Evolutionary conservation across 2,329 filamentous ascomycete species (phyloP), one percentile per base, ranked within the genome.

Genomic region (Epichloe uncinata): DNA sequence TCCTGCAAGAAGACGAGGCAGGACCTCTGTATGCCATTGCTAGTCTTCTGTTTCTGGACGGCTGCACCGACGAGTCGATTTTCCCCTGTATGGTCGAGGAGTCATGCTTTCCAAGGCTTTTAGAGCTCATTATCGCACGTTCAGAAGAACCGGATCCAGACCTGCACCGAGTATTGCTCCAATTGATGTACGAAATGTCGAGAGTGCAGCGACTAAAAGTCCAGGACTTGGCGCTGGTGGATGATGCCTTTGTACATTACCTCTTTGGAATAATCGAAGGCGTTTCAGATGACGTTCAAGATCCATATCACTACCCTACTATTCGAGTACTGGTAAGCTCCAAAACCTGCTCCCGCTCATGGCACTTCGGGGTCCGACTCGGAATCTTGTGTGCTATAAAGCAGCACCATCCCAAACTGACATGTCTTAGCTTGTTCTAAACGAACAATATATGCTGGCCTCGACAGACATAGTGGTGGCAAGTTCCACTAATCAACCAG

Each of bases 401-500:
- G 13, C 33, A 16, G 42, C 16, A 9, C 16, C 36, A 30, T 15
- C 12, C 44, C 38, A 45, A 37, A 50, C 58, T 61, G 47, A 63
- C 57, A 35, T 7, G 4, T 11, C 45, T 47, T 56, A 95, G 87
- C 78, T 98, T 58, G 90, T 97, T 30, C 70, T 98, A 56, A 98
- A 98, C 67, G 93, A 98, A 66, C 93, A 98, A 67, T 98, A 96
- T 67, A 95, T 98, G 86, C 82, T 97, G 50, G 74, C 80, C 18
- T 79, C 73, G 58, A 85, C 76, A 52, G 78, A 73, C 33, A 65
- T 72, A 3, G 68, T 68, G 18, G 68, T 68, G 18, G 62, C 63
- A 35, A 68, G 72, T 37, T 13, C 40, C 8, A 47, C 57, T 9
- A 62, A 70, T n/a, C 61, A 61, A 12, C 55, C 71, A 9, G 67